Evolutionary conservation across 2,329 filamentous ascomycete genomes (phyloP), one percentile per base, ranked within the genome.

Genomic region (Tympanopsis confertula): DNA sequence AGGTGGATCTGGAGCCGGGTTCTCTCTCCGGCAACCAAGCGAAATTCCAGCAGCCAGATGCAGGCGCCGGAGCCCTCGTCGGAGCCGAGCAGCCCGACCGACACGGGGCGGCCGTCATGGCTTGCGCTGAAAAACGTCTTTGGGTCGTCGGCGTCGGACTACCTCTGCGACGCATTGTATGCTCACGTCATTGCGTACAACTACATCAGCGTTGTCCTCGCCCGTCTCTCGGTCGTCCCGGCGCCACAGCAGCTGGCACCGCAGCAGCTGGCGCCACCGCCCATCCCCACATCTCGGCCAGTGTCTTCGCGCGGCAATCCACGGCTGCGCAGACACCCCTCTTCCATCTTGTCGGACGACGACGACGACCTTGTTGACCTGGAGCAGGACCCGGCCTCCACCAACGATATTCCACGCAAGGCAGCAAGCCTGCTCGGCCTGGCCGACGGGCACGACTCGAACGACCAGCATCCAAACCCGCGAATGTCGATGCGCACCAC

Each of bases 111-210:
- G n/a, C 22, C 22, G 22, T n/a, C 22, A 7, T 70, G 67, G 67
- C 46, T 48, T 3, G 49, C 63, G 1, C 57, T 78, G 40, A 62
- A 64, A 42, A 65, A 63, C 38, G 63, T 77, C 37, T 76, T 78
- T 47, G 22, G 22, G n/a, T 63, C 66, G 1, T 46, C 53, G 3
- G 71, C 65, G 17, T 65, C 67, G 2, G 68, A 73, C 42, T 67
- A 69, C 45, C 62, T 75, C 4, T 74, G 71, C 47, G 70, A 77
- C 37, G 69, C 71, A 0, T 52, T 78, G 4, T 77, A 76, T 46
- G 72, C 72, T 0, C 71, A 78, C 46, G 58, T 77, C 5, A 53
- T 77, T 3, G 71, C 69, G 0, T 75, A 71, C 52, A 77, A 75
- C 51, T 77, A 77, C 54, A 57, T 77, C 37, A 53, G 52, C 33